A percentile compares a stretch with the other conserved stretches of the same genome.
Conservation (phyloP, 1,139 yeast genomes). For the Magnusiomyces ingens region DNA sequence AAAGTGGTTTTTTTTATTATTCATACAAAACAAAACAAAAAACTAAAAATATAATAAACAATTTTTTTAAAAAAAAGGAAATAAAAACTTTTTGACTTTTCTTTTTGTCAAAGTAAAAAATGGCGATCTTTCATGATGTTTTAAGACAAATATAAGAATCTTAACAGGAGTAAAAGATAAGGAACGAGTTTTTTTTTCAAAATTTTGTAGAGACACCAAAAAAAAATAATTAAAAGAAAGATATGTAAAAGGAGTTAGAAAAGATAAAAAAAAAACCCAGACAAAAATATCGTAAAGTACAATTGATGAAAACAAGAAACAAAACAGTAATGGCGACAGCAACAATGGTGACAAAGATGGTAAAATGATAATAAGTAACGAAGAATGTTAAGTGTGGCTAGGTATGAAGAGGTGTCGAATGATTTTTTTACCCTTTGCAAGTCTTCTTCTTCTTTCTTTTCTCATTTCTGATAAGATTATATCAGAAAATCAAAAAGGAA, state of each 20-base stretch:
- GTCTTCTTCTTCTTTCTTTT: too few species aligned
- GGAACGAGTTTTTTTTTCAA: not conserved
- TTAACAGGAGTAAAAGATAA: too few species aligned
- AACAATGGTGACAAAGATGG: not conserved
- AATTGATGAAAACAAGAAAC: not conserved
- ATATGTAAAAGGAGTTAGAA: not conserved
- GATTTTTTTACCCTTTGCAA: too few species aligned
- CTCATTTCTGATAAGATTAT: too few species aligned
- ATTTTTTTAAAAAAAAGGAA: not conserved
- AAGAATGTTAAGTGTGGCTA: too few species aligned
- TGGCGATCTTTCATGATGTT: conserved; percentile 5
- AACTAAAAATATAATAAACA: too few species aligned
- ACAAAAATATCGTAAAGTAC: not conserved
- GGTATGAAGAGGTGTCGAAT: too few species aligned
- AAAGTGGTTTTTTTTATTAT: too few species aligned
- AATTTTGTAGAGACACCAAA: not conserved
- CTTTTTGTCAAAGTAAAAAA: conserved; percentile 5
- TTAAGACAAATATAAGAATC: too few species aligned
- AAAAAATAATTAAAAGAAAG: not conserved
- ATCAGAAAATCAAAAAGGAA: not conserved
- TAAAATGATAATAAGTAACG: not conserved
- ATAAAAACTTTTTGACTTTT: not conserved
- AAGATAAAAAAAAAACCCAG: not conserved
- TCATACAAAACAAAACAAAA: too few species aligned
- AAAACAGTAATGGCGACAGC: not conserved